A percentile compares a stretch with the other conserved stretches of the same genome.
Conservation (phyloP, 495 filamentous ascomycete species). For the Aspergillus panamensis region DNA sequence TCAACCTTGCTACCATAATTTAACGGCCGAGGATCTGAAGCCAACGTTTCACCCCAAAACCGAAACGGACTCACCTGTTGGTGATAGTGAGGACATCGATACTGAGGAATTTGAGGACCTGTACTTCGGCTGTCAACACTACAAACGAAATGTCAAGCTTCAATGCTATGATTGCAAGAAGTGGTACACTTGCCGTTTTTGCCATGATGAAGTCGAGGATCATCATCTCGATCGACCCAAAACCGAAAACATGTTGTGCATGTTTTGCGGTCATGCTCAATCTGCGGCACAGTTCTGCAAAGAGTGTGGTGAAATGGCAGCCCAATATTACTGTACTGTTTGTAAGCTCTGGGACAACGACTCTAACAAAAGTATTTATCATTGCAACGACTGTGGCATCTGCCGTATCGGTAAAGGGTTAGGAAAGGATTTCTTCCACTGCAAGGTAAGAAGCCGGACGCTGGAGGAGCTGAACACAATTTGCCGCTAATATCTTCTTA, state of each 20-base stretch:
- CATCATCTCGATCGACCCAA: slow-evolving; percentile 76
- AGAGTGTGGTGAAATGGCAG: slow-evolving; percentile 69
- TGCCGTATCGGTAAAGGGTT: slow-evolving; percentile 87
- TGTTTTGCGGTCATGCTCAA: slow-evolving; percentile 88
- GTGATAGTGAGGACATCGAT: slow-evolving; percentile 46
- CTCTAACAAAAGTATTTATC: slow-evolving; percentile 86
- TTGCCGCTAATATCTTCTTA: slow-evolving; percentile 33
- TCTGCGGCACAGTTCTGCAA: slow-evolving; percentile 73
- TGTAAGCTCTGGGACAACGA: slow-evolving; percentile 99
- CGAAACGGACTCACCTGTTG: slow-evolving; percentile 36
- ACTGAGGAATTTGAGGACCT: slow-evolving; percentile 39
- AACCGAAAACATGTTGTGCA: slow-evolving; percentile 96
- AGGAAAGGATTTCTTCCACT: slow-evolving; percentile 96
- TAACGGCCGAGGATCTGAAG: slow-evolving; percentile 66
- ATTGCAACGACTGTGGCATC: slow-evolving; percentile 95
- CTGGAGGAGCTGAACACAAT: not conserved
- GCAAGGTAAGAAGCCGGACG: slow-evolving; percentile 66
- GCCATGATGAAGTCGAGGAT: slow-evolving; percentile 83
- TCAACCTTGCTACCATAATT: slow-evolving; percentile 56
- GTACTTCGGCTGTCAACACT: slow-evolving; percentile 82
- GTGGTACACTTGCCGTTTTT: slow-evolving; percentile 96
- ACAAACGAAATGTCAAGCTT: slow-evolving; percentile 91
- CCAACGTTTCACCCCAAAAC: slow-evolving; percentile 63
- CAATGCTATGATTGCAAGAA: slow-evolving; percentile 84
- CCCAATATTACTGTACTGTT: slow-evolving; percentile 90